Evolutionary conservation across 1,139 yeast species (phyloP).

Genomic region (Nadsonia starkeyi-henricii): DNA sequence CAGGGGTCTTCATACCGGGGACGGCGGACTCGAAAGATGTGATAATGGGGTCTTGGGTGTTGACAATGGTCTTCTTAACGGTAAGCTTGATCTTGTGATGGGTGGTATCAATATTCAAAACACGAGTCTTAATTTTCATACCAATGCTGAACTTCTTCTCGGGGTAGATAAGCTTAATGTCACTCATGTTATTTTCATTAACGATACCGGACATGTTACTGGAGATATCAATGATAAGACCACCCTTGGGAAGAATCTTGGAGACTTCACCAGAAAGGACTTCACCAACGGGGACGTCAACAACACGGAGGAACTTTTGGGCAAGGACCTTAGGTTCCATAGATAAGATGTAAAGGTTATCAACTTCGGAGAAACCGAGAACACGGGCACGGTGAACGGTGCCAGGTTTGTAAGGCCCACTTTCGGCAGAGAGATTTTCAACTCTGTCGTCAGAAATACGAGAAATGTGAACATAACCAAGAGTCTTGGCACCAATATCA

Average conservation of each 20-base stretch:
- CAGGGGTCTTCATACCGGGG: conserved; percentile 53
- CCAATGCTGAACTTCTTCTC: conserved; percentile 86
- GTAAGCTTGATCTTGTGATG: conserved; percentile 45
- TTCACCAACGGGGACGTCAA: conserved; percentile 69
- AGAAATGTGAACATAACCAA: conserved; percentile 40
- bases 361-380: conserved; percentile 51
- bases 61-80: conserved; percentile 69
- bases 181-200: conserved; percentile 67
- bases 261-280: conserved; percentile 41
- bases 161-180: conserved; percentile 70
- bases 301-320: conserved; percentile 48
- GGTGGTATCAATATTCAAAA: conserved; percentile 28
- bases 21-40: conserved; percentile 38
- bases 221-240: conserved; percentile 52
- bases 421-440: conserved; percentile 26
- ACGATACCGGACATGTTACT: conserved; percentile 64
- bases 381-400: conserved; percentile 67
- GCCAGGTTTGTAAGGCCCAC: conserved; percentile 37
- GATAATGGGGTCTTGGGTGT: conserved; percentile 47
- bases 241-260: conserved; percentile 54
- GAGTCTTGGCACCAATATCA: conserved; percentile 25
- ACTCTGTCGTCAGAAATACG: conserved; percentile 41
- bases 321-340: conserved; percentile 51
- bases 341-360: conserved; percentile 52
- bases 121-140: conserved; percentile 62